A percentile compares a stretch with the other conserved stretches of the same genome.
phyloP scores from a whole-genome alignment of 345 rosid species.

The Linum trigynum region DNA sequence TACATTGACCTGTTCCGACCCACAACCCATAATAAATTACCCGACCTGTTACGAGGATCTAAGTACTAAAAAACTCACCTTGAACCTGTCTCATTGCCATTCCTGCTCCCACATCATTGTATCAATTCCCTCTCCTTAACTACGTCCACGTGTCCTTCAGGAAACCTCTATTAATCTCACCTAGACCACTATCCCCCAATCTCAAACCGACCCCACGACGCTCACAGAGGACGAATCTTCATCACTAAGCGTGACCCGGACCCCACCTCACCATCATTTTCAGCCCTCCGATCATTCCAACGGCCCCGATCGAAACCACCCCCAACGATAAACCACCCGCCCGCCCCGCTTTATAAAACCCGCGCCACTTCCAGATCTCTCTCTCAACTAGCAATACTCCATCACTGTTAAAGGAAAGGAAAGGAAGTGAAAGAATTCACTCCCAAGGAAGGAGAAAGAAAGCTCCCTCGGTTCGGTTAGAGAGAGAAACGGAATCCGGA shows the following conservation, averaged over 20 bases:
- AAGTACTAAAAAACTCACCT: too few relatives aligned
- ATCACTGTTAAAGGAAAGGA: too few relatives aligned
- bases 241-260: neutral
- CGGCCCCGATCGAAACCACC: conserved; percentile 12
- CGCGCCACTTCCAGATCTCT: neutral
- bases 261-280: conserved; percentile 9
- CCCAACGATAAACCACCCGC: neutral
- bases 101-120: neutral
- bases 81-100: too few relatives aligned
- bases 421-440: neutral
- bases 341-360: neutral
- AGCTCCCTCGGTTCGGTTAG: neutral
- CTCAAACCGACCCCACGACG: conserved; percentile 15
- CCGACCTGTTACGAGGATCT: too few relatives aligned
- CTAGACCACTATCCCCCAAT: conserved; percentile 11
- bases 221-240: neutral
- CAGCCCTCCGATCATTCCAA: conserved; percentile 29
- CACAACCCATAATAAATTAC: too few relatives aligned
- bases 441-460: neutral
- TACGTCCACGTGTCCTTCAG: conserved; percentile 37
- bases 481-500: neutral
- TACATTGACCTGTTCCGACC: too few relatives aligned
- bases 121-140: neutral
- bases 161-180: conserved; percentile 29
- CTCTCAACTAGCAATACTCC: neutral